Conservation (phyloP, 1,284 basidiomycete species). For the Stereum hirsutum region DNA sequence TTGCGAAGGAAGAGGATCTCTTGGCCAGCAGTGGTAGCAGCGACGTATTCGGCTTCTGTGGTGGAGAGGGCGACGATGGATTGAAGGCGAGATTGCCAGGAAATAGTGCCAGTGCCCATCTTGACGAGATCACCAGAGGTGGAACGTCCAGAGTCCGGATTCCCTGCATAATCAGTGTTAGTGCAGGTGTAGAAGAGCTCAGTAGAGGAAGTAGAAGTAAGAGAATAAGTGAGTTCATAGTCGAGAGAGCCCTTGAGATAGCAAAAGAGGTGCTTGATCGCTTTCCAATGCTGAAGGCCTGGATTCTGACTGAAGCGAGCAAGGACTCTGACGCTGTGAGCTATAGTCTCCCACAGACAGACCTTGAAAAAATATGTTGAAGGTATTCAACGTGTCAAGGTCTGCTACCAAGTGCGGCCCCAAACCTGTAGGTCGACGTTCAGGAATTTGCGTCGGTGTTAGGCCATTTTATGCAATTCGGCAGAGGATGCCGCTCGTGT, state of each 20-base stretch:
- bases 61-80: conserved; percentile 8
- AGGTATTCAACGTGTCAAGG: too few relatives aligned
- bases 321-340: conserved; percentile 18
- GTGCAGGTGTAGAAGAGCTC: conserved; percentile 2
- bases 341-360: too few relatives aligned
- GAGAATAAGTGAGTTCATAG: background rate
- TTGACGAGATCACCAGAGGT: conserved; percentile 4
- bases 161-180: conserved; percentile 4
- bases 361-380: too few relatives aligned
- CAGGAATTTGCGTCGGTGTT: too few relatives aligned
- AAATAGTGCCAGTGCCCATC: conserved; percentile 3
- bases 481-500: too few relatives aligned
- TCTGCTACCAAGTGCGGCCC: too few relatives aligned
- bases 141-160: conserved; percentile 2
- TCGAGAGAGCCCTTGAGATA: conserved; percentile 16
- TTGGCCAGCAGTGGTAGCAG: conserved; percentile 16
- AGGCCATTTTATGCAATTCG: too few relatives aligned
- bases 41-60: conserved; percentile 19
- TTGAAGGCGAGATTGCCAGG: conserved; percentile 8
- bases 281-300: conserved; percentile 16
- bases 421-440: too few relatives aligned
- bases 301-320: conserved; percentile 17
- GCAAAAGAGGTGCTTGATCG: conserved; percentile 17
- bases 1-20: conserved; percentile 20
- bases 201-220: background rate